Evolutionary conservation across 2,329 filamentous ascomycete species (phyloP), one percentile per base, ranked within the genome.

Genomic region (Neofusicoccum sp.): DNA sequence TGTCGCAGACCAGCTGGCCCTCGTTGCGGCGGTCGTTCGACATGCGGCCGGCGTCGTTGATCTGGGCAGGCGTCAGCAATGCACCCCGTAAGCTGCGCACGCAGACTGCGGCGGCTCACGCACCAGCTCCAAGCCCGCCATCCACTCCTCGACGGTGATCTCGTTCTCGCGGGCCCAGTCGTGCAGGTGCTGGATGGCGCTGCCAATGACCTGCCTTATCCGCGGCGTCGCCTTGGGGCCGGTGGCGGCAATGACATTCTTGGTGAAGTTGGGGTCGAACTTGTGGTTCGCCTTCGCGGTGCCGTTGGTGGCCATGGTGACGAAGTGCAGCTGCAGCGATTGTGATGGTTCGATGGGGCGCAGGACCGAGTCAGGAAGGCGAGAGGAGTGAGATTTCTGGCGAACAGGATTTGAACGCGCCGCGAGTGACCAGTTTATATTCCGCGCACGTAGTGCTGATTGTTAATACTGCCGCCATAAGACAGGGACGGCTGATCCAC

Each of bases 131-230:
- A 92, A 88, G 58, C 89, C 89, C 6, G 84, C 76, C 75, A 91
- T 84, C 89, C 89, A 92, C 76, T 93, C 89, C 59, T 90, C 89
- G 33, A 85, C 81, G 16, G 86, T 91, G 56, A 93, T 84, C 76
- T 92, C 88, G 65, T 90, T 84, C 70, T 93, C 89, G 61, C 89
- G 86, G 61, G 86, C 84, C 73, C 92, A 92, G 76, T 91, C 88
- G 78, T 93, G 89, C 62, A 93, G 80, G 77, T 92, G 89, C 51
- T 78, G 80, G 75, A 91, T 86, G 67, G 91, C 75, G 30, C 83
- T 80, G 63, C 79, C 74, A 69, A 92, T 78, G 68, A 92, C 80
- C 65, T 84, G 78, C 62, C 86, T 83, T 68, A 86, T 83, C 63
- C 89, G 82, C 61, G 88, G 84, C 57, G 82, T 78, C 11, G 86